Percentiles rank a stretch among this genome's conserved stretches.
phyloP scores from a whole-genome alignment of 495 filamentous ascomycete species.

The Hapsidospora chrysogenum region DNA sequence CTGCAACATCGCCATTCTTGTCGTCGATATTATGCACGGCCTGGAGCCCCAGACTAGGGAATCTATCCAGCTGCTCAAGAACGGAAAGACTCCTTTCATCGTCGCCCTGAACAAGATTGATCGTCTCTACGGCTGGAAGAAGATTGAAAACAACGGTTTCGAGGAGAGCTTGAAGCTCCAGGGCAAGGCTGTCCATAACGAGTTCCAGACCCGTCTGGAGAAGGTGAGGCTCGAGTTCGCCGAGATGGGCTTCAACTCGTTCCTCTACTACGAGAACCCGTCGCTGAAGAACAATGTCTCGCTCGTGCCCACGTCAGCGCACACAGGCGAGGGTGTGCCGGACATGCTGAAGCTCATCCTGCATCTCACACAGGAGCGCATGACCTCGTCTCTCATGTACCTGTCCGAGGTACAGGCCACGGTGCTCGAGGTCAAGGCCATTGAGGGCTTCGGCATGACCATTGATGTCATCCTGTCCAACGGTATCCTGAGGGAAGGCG shows the following conservation, averaged over 20 bases:
- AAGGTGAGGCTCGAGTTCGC: constrained; percentile 86
- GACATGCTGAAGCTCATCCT: constrained; percentile 97
- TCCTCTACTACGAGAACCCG: constrained; percentile 95
- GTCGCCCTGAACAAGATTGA: constrained; percentile 99
- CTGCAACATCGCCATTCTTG: constrained; percentile 98
- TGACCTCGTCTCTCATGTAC: constrained; percentile 97
- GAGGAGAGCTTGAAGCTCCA: constrained; percentile 78
- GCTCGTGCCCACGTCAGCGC: constrained; percentile 88
- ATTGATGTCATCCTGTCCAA: constrained; percentile 97
- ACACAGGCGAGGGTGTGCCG: constrained; percentile 96
- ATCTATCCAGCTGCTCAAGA: constrained; percentile 85
- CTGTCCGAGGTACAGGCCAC: constrained; percentile 94
- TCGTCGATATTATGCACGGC: constrained; percentile 99
- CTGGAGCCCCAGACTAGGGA: constrained; percentile 96
- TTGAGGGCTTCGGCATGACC: constrained; percentile 95
- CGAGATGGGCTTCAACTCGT: constrained; percentile 95
- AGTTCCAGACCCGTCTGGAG: constrained; percentile 81
- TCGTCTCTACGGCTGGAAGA: constrained; percentile 96
- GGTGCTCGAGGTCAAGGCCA: constrained; percentile 96
- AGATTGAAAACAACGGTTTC: constrained; percentile 97
- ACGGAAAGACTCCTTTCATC: constrained; percentile 94
- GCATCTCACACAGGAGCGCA: constrained; percentile 84
- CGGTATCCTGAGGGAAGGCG: constrained; percentile 87
- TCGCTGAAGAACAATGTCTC: constrained; percentile 87
- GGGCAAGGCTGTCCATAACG: constrained; percentile 84